Conservation (phyloP, 2,329 filamentous ascomycete species). For the Calonectria leucothoes region DNA sequence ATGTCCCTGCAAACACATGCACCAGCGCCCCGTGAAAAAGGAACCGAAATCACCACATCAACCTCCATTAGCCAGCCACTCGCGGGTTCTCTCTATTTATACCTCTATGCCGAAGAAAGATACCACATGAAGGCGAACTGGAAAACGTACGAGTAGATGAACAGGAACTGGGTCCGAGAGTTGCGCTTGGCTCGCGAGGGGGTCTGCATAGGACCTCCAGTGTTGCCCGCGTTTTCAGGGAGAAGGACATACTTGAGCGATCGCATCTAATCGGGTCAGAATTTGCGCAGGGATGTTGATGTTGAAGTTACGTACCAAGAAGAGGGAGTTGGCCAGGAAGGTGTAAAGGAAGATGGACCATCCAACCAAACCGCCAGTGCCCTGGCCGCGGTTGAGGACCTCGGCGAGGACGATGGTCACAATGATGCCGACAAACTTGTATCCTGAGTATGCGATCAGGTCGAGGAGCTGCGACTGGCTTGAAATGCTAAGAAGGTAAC, state of each 20-base stretch:
- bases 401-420: slow-evolving; percentile 85
- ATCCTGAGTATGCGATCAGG: slow-evolving; percentile 94
- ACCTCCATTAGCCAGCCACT: not conserved
- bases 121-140: slow-evolving; percentile 96
- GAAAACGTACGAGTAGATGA: slow-evolving; percentile 93
- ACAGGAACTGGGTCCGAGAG: slow-evolving; percentile 90
- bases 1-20: slow-evolving; percentile 12
- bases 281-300: not conserved
- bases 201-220: slow-evolving; percentile 72
- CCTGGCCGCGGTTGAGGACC: slow-evolving; percentile 79
- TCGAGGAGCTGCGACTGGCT: slow-evolving; percentile 95
- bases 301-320: slow-evolving; percentile 73
- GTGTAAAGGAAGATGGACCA: slow-evolving; percentile 93
- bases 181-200: slow-evolving; percentile 88
- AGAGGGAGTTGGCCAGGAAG: slow-evolving; percentile 94
- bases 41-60: not conserved
- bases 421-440: slow-evolving; percentile 99
- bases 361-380: slow-evolving; percentile 88
- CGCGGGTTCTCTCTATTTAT: not conserved
- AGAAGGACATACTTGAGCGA: slow-evolving; percentile 96
- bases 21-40: slow-evolving; percentile 21
- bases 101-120: slow-evolving; percentile 58
- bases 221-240: slow-evolving; percentile 79
- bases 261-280: slow-evolving; percentile 72
- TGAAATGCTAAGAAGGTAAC: slow-evolving; percentile 92